These are phyloP conservation scores for Coemansia sp. DNA, from an alignment of 192 early-diverging fungal species.

Conservation along the genomic window DNA sequence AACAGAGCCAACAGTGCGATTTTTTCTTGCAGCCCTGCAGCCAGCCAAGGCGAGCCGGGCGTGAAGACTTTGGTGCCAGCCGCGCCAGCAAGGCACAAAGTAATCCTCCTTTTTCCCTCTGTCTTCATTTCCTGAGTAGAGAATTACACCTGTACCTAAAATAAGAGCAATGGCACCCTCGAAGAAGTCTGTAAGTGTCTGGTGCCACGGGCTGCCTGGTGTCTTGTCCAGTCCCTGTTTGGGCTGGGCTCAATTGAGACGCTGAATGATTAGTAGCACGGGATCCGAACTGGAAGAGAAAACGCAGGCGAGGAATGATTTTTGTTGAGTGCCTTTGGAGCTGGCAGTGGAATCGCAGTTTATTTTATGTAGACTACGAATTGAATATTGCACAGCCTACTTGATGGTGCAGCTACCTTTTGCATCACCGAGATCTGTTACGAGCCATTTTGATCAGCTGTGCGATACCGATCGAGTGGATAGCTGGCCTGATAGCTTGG, in stretches of 20 bases:
- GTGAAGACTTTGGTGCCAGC: slow-evolving; percentile 7
- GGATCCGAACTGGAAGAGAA: not conserved
- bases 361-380: not conserved
- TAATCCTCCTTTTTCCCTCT: slow-evolving; percentile 50
- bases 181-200: slow-evolving; percentile 56
- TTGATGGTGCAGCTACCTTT: not conserved
- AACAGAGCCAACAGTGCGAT: not conserved
- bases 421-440: no score
- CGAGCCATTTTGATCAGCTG: not conserved
- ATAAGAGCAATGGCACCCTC: slow-evolving; percentile 55
- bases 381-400: not conserved
- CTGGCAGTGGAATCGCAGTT: not conserved
- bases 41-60: not conserved
- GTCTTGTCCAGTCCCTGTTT: not conserved
- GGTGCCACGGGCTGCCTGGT: not conserved
- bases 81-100: not conserved
- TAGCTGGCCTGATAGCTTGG: not conserved
- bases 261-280: not conserved
- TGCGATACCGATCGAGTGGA: no score
- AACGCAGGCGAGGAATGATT: not conserved
- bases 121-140: slow-evolving; percentile 37
- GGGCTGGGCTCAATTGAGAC: not conserved
- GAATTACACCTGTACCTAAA: slow-evolving; percentile 31
- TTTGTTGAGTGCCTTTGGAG: no score
- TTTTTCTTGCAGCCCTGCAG: slow-evolving; percentile 4